Percentiles rank a stretch among this genome's conserved stretches.
Evolutionary conservation across 2,329 filamentous ascomycete species (phyloP).

Genomic region (Beauveria scarabaeidicola): DNA sequence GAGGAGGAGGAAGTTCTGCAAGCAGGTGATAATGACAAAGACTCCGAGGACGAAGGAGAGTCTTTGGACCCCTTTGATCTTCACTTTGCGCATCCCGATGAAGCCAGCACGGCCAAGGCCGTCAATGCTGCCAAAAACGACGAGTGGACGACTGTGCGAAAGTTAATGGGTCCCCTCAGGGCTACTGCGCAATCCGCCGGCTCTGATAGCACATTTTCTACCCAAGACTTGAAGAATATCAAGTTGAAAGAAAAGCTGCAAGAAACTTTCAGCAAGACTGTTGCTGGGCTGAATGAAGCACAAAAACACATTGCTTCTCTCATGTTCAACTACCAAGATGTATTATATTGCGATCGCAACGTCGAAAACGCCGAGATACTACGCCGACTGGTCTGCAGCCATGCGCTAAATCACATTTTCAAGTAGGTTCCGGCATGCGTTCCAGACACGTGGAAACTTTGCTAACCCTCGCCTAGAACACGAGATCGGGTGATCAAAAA

Average conservation of each 20-base stretch:
- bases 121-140: slow-evolving; percentile 41
- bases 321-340: slow-evolving; percentile 74
- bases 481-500: slow-evolving; percentile 89
- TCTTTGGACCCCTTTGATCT: slow-evolving; percentile 65
- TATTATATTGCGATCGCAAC: slow-evolving; percentile 67
- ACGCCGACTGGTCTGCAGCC: slow-evolving; percentile 66
- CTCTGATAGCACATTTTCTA: slow-evolving; percentile 24
- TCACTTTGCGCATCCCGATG: slow-evolving; percentile 66
- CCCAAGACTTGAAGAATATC: slow-evolving; percentile 36
- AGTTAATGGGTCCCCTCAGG: slow-evolving; percentile 37
- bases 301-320: slow-evolving; percentile 60
- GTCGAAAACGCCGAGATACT: slow-evolving; percentile 59
- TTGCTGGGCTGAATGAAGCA: slow-evolving; percentile 49
- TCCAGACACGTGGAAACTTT: neutral
- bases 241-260: slow-evolving; percentile 65
- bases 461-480: slow-evolving; percentile 43
- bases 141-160: slow-evolving; percentile 43
- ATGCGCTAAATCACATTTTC: slow-evolving; percentile 85
- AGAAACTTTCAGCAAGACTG: slow-evolving; percentile 43
- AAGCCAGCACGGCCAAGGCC: slow-evolving; percentile 47
- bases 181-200: slow-evolving; percentile 39
- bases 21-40: slow-evolving; percentile 21
- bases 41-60: slow-evolving; percentile 45
- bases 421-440: slow-evolving; percentile 46
- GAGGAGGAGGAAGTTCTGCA: slow-evolving; percentile 34